phyloP scores from a whole-genome alignment of 2,329 filamentous ascomycete species.

The Hypocreales sp. region DNA sequence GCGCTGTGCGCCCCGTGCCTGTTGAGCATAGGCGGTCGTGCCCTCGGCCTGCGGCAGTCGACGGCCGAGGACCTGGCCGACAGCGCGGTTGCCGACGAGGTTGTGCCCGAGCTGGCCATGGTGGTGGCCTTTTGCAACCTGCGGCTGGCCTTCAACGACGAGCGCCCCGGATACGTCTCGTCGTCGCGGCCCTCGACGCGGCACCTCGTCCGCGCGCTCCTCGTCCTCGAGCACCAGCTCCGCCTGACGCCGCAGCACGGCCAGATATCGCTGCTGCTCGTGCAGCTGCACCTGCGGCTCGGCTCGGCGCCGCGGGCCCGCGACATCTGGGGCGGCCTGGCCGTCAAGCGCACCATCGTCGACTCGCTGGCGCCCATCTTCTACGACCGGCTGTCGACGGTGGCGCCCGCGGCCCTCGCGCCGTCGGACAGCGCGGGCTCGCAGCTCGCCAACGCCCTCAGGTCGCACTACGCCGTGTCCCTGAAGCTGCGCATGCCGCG shows the following conservation, averaged over 20 bases:
- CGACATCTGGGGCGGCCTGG: slow-evolving; percentile 32
- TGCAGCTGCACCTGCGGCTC: slow-evolving; percentile 34
- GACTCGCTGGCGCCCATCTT: slow-evolving; percentile 39
- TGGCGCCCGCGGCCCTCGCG: slow-evolving; percentile 26
- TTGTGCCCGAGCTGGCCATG: slow-evolving; percentile 18
- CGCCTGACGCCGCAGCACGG: slow-evolving; percentile 27
- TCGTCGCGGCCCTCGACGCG: slow-evolving; percentile 7
- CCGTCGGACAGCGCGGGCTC: slow-evolving; percentile 15
- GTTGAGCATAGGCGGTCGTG: slow-evolving; percentile 7
- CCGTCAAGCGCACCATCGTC: slow-evolving; percentile 41
- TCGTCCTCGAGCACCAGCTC: slow-evolving; percentile 34
- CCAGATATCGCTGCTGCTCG: slow-evolving; percentile 30
- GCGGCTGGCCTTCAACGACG: slow-evolving; percentile 10
- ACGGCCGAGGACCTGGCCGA: slow-evolving; percentile 2
- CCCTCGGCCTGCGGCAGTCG: slow-evolving; percentile 7
- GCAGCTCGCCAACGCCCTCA: slow-evolving; percentile 24
- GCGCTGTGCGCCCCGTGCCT: slow-evolving; percentile 10
- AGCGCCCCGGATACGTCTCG: slow-evolving; percentile 1
- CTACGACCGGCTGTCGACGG: slow-evolving; percentile 36
- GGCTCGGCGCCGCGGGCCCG: slow-evolving; percentile 31
- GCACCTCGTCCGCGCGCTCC: slow-evolving; percentile 29
- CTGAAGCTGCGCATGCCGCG: slow-evolving; percentile 29
- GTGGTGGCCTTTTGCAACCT: slow-evolving; percentile 19
- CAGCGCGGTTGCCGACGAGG: slow-evolving; percentile 4
- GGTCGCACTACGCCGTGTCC: slow-evolving; percentile 28